Conservation (phyloP, 2,329 filamentous ascomycete genomes). For the Paecilomyces formosus region DNA sequence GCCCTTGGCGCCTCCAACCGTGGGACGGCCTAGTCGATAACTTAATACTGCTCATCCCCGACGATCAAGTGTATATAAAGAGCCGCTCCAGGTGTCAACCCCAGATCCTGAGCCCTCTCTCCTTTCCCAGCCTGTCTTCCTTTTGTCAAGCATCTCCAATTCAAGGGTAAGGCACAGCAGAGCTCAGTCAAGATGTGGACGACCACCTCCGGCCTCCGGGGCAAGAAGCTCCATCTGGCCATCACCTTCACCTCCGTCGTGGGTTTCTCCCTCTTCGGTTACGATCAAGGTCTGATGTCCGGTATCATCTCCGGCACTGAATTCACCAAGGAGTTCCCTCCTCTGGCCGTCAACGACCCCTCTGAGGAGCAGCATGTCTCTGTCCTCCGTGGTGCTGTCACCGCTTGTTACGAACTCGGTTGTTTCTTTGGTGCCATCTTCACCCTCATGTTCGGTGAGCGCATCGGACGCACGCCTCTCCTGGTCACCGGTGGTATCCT, state of each 20-base stretch:
- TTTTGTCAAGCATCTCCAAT: no score
- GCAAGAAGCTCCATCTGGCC: slow-evolving; percentile 4
- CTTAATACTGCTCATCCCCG: no score
- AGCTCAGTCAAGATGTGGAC: no score
- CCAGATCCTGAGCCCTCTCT: no score
- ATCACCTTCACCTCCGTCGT: slow-evolving; percentile 39
- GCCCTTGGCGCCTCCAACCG: no score
- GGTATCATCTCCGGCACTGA: slow-evolving; percentile 46
- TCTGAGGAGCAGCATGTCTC: slow-evolving; percentile 17
- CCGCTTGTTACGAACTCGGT: slow-evolving; percentile 44
- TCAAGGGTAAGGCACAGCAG: no score
- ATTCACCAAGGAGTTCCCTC: slow-evolving; percentile 32
- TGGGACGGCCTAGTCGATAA: no score
- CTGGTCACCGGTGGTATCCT: slow-evolving; percentile 50
- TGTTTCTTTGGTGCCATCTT: slow-evolving; percentile 32
- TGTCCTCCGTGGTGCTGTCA: slow-evolving; percentile 42
- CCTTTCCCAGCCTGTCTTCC: no score
- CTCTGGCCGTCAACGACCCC: no score
- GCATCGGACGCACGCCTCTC: slow-evolving; percentile 39
- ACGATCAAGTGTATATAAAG: no score
- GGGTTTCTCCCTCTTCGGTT: slow-evolving; percentile 50
- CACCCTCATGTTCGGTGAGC: slow-evolving; percentile 27
- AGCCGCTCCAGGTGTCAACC: no score
- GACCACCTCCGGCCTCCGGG: slow-evolving; percentile 1
- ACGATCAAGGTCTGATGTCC: slow-evolving; percentile 46